Evolutionary conservation across 2,329 filamentous ascomycete genomes (phyloP), one percentile per base, ranked within the genome.

Genomic region (Ophiocordyceps polyrhachis-furcata): DNA sequence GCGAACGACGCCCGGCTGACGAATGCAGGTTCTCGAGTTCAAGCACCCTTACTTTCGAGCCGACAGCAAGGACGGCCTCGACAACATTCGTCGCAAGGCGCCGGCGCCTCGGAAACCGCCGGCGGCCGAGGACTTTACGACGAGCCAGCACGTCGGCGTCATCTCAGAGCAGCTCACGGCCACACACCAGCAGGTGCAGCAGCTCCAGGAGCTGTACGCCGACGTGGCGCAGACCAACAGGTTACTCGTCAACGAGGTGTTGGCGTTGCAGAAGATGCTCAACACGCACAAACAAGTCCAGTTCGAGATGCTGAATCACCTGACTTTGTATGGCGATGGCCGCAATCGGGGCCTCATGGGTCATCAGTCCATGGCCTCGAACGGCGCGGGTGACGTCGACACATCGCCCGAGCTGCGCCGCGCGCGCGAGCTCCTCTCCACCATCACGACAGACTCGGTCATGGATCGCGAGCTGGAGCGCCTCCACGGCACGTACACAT

Each of bases 41-140:
- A 93, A 91, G 59, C 91, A 98, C 57, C 89, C 89, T 13, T 87
- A 94, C 55, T 98, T 98, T 66, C 83, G 87, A 54, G 81, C 83
- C 51, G 89, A 95, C 63, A 93, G 89, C 64, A 95, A 95, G 62
- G 87, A 95, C 58, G 91, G 87, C 41, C 71, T 98, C 42, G 91
- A 98, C 57, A 96, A 95, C 53, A 98, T 98, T 56, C 79, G 87
- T 55, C 75, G 91, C 53, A 98, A 98, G 65, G 89, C 91, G 2
- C 91, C 91, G 0, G 87, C 89, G 2, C 84, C 89, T 3, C 73
- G 89, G 51, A 96, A 95, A 59, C 63, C 71, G 3, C 73, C 75
- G 51, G 65, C 67, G 12, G 60, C 68, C 17, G 81, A 79, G 46
- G 87, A 94, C 44, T 79, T 83, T 46, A 76, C 84, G 21, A 83